Percentiles rank a stretch among this genome's conserved stretches.
Evolutionary conservation across 148 eudicot genomes (phyloP).

Genomic region (Drosera capensis): DNA sequence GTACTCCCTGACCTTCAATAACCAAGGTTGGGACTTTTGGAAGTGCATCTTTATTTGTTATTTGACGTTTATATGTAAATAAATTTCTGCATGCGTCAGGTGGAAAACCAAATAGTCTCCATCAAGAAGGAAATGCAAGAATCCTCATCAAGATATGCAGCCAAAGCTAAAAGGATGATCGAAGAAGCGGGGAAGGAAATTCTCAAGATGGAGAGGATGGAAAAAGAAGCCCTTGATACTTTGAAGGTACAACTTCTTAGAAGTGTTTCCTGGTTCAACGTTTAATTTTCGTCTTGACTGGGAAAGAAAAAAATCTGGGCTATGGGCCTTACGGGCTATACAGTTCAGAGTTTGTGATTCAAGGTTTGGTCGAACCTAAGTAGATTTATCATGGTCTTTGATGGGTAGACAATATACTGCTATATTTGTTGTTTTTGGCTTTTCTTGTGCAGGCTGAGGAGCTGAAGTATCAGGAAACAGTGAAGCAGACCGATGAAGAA

Average conservation of each 20-base stretch:
- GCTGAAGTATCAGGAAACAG: conserved; percentile 35
- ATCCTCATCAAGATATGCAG: conserved; percentile 37
- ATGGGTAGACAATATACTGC: too few species aligned
- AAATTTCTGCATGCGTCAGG: conserved; percentile 10
- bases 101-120: conserved; percentile 28
- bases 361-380: too few species aligned
- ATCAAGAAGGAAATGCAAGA: conserved; percentile 41
- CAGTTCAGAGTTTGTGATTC: too few species aligned
- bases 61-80: too few species aligned
- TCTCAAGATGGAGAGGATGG: conserved; percentile 27
- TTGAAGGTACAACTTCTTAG: conserved; percentile 44
- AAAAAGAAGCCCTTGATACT: conserved; percentile 52
- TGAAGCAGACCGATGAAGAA: conserved; percentile 35
- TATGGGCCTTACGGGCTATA: too few species aligned
- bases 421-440: neutral
- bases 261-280: too few species aligned
- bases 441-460: neutral
- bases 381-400: too few species aligned
- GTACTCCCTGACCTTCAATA: too few species aligned
- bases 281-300: too few species aligned
- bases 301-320: too few species aligned
- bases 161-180: conserved; percentile 41
- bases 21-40: too few species aligned
- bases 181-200: conserved; percentile 34
- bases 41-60: too few species aligned